Evolutionary conservation across 1,139 yeast genomes (phyloP).

Genomic region (Wickerhamiella infanticola): DNA sequence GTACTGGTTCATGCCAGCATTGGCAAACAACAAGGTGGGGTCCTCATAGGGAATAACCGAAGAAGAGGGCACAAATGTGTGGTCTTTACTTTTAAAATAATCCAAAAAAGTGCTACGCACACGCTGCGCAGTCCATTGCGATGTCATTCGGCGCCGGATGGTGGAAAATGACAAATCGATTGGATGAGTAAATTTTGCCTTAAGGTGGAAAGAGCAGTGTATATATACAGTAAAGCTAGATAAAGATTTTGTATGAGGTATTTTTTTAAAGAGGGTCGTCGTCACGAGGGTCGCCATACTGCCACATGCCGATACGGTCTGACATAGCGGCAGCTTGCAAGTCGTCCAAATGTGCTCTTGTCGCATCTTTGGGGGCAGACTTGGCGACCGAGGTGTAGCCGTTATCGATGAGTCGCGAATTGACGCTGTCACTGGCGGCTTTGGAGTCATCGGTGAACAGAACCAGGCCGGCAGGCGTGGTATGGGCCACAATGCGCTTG

Average conservation of each 20-base stretch:
- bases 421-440: constrained; percentile 47
- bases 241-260: no score
- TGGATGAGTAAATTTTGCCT: no score
- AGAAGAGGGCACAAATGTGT: constrained; percentile 77
- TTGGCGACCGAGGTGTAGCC: constrained; percentile 44
- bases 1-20: constrained; percentile 98
- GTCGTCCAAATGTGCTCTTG: constrained; percentile 24
- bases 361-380: constrained; percentile 21
- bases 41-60: constrained; percentile 96
- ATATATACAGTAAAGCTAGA: no score
- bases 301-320: constrained; percentile 59
- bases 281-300: constrained; percentile 59
- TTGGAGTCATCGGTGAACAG: constrained; percentile 46
- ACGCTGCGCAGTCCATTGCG: constrained; percentile 19
- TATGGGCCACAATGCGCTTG: constrained; percentile 28
- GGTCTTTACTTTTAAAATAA: constrained; percentile 52
- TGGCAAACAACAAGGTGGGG: constrained; percentile 87
- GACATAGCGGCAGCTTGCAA: constrained; percentile 37
- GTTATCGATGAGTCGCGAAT: constrained; percentile 42
- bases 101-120: constrained; percentile 83
- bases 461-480: constrained; percentile 24
- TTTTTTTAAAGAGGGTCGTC: constrained; percentile 29
- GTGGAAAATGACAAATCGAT: not conserved
- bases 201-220: no score
- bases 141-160: constrained; percentile 1